These are phyloP conservation scores for Rosa rugosa DNA, from an alignment of 306 rosid species.

Conservation along the genomic window DNA sequence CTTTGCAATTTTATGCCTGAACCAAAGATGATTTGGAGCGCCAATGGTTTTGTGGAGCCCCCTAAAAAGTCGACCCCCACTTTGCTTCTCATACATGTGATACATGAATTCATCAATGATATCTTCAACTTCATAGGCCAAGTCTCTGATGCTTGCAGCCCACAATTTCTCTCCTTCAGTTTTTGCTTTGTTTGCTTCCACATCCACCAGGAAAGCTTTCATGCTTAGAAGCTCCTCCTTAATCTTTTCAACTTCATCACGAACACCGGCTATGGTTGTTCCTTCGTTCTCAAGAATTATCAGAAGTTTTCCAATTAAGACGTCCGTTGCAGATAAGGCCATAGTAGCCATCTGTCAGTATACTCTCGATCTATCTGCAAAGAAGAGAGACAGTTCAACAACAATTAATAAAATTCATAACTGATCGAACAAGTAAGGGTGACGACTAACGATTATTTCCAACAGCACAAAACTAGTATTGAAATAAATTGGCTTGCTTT, in stretches of 20 bases:
- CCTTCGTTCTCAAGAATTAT: background rate
- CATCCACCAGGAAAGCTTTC: background rate
- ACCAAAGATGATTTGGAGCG: background rate
- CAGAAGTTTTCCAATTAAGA: background rate
- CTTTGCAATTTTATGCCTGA: background rate
- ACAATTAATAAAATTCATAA: no score
- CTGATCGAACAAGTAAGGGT: background rate
- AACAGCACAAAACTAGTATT: no score
- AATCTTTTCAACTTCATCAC: background rate
- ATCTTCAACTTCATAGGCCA: constrained; percentile 1
- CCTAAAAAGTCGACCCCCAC: background rate
- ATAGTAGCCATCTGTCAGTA: no score
- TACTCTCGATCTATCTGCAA: no score
- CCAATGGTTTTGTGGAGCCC: background rate
- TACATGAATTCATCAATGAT: constrained; percentile 15
- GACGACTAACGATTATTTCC: background rate
- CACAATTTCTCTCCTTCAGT: background rate
- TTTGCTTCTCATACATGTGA: background rate
- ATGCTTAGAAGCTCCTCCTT: background rate
- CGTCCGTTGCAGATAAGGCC: background rate
- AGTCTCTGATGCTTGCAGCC: background rate
- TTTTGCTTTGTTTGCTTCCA: background rate
- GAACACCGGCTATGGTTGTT: background rate
- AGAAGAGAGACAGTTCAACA: no score
- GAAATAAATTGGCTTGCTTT: no score